Percentiles rank a stretch among this genome's conserved stretches.
Evolutionary conservation across 1,284 basidiomycete species (phyloP).

Genomic region (Ustilago trichophora): DNA sequence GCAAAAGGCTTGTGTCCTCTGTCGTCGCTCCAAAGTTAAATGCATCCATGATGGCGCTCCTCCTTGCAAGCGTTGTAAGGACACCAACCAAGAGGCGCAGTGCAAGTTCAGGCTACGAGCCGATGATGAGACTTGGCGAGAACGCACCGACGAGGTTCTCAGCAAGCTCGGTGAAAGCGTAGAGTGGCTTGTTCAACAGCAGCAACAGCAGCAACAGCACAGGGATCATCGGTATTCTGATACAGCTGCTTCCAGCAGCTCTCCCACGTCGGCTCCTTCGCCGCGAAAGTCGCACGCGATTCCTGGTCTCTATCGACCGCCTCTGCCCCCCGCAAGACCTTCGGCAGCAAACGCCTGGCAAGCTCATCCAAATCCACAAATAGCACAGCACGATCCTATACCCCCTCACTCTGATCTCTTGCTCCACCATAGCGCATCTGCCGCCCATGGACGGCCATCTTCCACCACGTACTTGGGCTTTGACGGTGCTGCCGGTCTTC

Average conservation of each 20-base stretch:
- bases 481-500: constrained; percentile 37
- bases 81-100: constrained; percentile 46
- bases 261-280: constrained; percentile 21
- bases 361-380: not conserved
- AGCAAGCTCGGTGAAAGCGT: constrained; percentile 42
- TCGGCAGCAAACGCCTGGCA: not conserved
- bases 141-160: constrained; percentile 54
- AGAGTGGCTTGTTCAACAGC: constrained; percentile 47
- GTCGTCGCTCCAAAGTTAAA: constrained; percentile 55
- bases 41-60: constrained; percentile 57
- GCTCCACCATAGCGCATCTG: not conserved
- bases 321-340: not conserved
- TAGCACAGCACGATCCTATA: constrained; percentile 2
- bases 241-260: constrained; percentile 11
- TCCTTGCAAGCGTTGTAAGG: constrained; percentile 55
- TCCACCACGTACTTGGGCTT: constrained; percentile 45
- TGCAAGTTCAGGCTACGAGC: constrained; percentile 61
- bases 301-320: constrained; percentile 13
- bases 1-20: constrained; percentile 56
- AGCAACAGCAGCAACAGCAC: constrained; percentile 16
- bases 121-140: constrained; percentile 56
- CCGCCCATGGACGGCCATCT: constrained; percentile 19
- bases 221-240: constrained; percentile 14
- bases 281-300: constrained; percentile 15
- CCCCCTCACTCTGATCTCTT: constrained; percentile 1